Evolutionary conservation across 176 grass and related monocot species (phyloP).

Genomic region (Saccharum spontaneum): DNA sequence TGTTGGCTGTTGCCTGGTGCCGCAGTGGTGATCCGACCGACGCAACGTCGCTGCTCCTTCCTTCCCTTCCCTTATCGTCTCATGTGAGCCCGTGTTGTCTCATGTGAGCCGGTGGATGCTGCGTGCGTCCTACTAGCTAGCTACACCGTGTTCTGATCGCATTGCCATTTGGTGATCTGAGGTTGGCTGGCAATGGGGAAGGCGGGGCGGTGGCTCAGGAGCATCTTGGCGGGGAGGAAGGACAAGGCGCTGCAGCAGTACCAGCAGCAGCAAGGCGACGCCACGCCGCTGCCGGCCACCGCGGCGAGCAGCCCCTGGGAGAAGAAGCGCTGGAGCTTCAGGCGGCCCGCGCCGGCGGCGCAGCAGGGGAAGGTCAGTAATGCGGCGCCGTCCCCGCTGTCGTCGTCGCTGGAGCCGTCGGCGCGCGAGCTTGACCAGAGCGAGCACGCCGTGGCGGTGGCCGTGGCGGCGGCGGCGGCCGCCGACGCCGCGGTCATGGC

Average conservation of each 20-base stretch:
- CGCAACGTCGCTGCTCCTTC: background rate
- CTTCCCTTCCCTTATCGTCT: background rate
- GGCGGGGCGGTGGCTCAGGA: constrained; percentile 74
- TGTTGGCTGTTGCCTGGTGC: too few relatives aligned
- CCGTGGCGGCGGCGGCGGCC: background rate
- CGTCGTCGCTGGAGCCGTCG: constrained; percentile 19
- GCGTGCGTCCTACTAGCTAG: background rate
- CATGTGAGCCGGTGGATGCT: background rate
- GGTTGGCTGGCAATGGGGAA: constrained; percentile 55
- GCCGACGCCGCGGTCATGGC: too few relatives aligned
- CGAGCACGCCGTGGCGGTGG: constrained; percentile 53
- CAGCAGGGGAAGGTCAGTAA: background rate
- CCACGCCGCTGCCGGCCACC: constrained; percentile 23
- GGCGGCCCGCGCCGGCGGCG: background rate
- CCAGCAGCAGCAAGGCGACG: constrained; percentile 36
- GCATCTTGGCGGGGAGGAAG: constrained; percentile 48
- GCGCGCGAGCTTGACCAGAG: constrained; percentile 50
- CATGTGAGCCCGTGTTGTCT: background rate
- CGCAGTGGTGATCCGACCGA: background rate
- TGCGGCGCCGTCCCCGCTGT: background rate
- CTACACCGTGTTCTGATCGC: too few relatives aligned
- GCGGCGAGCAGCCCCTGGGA: constrained; percentile 34
- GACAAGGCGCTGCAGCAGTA: constrained; percentile 9
- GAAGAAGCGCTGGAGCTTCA: constrained; percentile 86
- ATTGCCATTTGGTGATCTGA: too few relatives aligned